Conservation (phyloP, 2,329 filamentous ascomycete genomes). For the Colletotrichum sojae region DNA sequence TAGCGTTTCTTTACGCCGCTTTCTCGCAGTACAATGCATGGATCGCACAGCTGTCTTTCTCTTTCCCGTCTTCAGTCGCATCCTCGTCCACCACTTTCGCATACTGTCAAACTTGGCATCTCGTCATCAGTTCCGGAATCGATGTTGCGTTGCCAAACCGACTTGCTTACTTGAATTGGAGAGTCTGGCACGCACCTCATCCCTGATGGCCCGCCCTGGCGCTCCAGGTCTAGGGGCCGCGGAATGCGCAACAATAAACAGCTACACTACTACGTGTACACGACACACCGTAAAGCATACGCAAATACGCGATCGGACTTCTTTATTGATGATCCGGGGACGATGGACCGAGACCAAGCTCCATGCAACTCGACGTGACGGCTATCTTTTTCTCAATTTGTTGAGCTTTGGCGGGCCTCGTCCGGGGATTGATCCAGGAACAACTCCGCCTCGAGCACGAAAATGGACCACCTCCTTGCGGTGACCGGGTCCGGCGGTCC, state of each 20-base stretch:
- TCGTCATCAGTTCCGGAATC: neutral
- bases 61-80: slow-evolving; percentile 31
- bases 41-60: slow-evolving; percentile 18
- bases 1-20: slow-evolving; percentile 1
- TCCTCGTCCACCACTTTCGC: neutral
- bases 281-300: slow-evolving; percentile 3
- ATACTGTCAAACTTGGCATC: slow-evolving; percentile 12
- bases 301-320: slow-evolving; percentile 1
- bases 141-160: slow-evolving; percentile 8
- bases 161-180: slow-evolving; percentile 29
- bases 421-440: slow-evolving; percentile 3
- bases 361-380: neutral
- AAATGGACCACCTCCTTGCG: slow-evolving; percentile 14
- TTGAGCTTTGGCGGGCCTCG: slow-evolving; percentile 33
- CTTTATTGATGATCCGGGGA: neutral
- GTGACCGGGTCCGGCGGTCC: slow-evolving; percentile 12
- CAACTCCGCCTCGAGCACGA: slow-evolving; percentile 5
- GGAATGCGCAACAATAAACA: neutral
- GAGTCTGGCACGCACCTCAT: neutral
- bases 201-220: slow-evolving; percentile 8
- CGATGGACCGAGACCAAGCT: slow-evolving; percentile 3
- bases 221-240: neutral
- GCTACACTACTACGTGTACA: too few species aligned
- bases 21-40: slow-evolving; percentile 19
- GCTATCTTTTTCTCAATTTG: slow-evolving; percentile 18